Percentiles rank a stretch among this genome's conserved stretches.
These are phyloP conservation scores for Quercus dentata DNA, from an alignment of 306 rosid species.

Conservation along the genomic window DNA sequence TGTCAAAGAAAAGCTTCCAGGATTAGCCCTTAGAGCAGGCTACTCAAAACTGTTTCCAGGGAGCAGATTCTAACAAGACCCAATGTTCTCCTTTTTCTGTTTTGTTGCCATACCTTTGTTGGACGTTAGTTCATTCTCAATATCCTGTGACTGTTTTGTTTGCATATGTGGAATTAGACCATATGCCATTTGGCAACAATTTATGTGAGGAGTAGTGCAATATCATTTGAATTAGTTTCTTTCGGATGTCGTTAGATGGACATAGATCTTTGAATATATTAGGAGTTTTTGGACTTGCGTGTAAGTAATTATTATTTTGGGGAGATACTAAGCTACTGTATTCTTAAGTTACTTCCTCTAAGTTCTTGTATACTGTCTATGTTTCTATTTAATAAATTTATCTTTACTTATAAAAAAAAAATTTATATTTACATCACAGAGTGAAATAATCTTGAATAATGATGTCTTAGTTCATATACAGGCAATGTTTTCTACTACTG, in stretches of 20 bases:
- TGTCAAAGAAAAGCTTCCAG: neutral
- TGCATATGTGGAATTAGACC: constrained; percentile 3
- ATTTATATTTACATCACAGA: neutral
- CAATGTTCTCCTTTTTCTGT: neutral
- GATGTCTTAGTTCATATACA: neutral
- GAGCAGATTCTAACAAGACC: neutral
- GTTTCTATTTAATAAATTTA: no score
- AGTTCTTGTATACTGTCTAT: no score
- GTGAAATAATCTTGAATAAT: neutral
- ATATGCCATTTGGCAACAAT: neutral
- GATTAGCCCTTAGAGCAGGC: neutral
- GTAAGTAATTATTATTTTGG: no score
- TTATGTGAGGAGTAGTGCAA: neutral
- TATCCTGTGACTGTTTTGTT: neutral
- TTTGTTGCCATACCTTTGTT: neutral
- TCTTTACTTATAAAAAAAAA: no score
- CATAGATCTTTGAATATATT: neutral
- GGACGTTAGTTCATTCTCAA: neutral
- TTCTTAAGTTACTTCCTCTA: no score
- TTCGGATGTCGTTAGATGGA: neutral
- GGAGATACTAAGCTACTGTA: no score
- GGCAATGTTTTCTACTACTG: neutral
- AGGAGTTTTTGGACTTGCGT: no score
- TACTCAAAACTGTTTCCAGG: no score
- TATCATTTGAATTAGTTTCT: neutral